phyloP scores from a whole-genome alignment of 2,329 filamentous ascomycete species.

The Tolypocladium endophyticum region DNA sequence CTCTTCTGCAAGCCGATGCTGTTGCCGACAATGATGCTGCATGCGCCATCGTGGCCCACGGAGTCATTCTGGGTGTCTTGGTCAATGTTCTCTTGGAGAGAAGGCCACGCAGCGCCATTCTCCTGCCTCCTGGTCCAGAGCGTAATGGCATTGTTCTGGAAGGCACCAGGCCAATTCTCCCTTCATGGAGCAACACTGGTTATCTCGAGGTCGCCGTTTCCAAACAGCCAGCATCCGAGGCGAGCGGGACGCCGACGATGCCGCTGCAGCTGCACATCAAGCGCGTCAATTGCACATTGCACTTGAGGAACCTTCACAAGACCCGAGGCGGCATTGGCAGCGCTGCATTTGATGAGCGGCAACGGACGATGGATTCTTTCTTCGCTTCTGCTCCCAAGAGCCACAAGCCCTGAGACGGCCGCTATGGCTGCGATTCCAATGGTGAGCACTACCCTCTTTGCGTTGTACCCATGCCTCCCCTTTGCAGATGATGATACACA shows the following conservation, averaged over 20 bases:
- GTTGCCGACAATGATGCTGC: constrained; percentile 3
- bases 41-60: constrained; percentile 69
- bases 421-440: constrained; percentile 7
- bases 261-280: constrained; percentile 37
- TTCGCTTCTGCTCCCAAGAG: constrained; percentile 39
- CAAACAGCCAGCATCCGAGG: not conserved
- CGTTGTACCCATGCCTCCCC: constrained; percentile 1
- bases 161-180: constrained; percentile 9
- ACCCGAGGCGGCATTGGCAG: constrained; percentile 77
- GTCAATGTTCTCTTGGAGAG: constrained; percentile 51
- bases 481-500: constrained; percentile 52
- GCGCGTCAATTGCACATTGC: constrained; percentile 57
- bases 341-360: constrained; percentile 61
- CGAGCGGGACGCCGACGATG: constrained; percentile 16
- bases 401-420: not conserved
- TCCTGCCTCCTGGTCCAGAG: constrained; percentile 8
- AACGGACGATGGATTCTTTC: constrained; percentile 68
- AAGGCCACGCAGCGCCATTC: constrained; percentile 22
- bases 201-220: constrained; percentile 26
- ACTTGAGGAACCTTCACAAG: constrained; percentile 65
- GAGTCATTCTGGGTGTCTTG: constrained; percentile 64
- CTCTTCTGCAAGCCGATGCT: constrained; percentile 23
- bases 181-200: constrained; percentile 43
- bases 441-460: constrained; percentile 25
- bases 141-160: not conserved